Conservation (phyloP, 192 early-diverging fungal species). For the Backusella mclennaniae region DNA sequence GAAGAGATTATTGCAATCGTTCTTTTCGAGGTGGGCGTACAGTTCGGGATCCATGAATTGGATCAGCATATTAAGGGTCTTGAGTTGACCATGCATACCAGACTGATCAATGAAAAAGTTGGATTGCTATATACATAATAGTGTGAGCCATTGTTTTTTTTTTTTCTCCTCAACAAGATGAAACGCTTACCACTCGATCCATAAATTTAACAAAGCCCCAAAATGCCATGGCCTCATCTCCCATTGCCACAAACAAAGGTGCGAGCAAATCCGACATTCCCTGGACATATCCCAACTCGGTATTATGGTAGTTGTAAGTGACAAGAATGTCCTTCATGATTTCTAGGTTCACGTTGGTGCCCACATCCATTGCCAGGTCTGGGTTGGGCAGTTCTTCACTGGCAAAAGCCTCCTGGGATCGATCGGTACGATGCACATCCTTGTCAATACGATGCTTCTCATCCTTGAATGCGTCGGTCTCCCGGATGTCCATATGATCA, state of each 20-base stretch:
- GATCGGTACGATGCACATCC: slow-evolving; percentile 94
- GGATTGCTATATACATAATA: slow-evolving; percentile 45
- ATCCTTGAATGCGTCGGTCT: slow-evolving; percentile 56
- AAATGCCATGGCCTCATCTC: slow-evolving; percentile 90
- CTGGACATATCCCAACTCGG: slow-evolving; percentile 86
- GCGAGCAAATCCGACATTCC: slow-evolving; percentile 95
- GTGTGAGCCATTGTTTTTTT: too few species aligned
- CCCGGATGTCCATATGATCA: slow-evolving; percentile 55
- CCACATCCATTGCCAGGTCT: slow-evolving; percentile 42
- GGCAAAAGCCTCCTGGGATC: slow-evolving; percentile 78
- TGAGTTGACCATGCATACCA: slow-evolving; percentile 89
- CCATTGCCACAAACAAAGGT: slow-evolving; percentile 88
- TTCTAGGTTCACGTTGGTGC: slow-evolving; percentile 76
- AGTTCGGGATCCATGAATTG: slow-evolving; percentile 87
- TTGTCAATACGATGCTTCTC: slow-evolving; percentile 78
- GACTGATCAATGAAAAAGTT: slow-evolving; percentile 93
- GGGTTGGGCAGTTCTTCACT: slow-evolving; percentile 57
- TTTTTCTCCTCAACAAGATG: too few species aligned
- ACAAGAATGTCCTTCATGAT: slow-evolving; percentile 90
- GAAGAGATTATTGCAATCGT: slow-evolving; percentile 89
- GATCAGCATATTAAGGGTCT: slow-evolving; percentile 73
- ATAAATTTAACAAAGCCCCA: slow-evolving; percentile 92
- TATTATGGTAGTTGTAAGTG: slow-evolving; percentile 88
- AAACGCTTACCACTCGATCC: slow-evolving; percentile 67
- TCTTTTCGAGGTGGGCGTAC: slow-evolving; percentile 64